Evolutionary conservation across 495 filamentous ascomycete species (phyloP).

Genomic region (Hyphodiscus hymeniophilus): DNA sequence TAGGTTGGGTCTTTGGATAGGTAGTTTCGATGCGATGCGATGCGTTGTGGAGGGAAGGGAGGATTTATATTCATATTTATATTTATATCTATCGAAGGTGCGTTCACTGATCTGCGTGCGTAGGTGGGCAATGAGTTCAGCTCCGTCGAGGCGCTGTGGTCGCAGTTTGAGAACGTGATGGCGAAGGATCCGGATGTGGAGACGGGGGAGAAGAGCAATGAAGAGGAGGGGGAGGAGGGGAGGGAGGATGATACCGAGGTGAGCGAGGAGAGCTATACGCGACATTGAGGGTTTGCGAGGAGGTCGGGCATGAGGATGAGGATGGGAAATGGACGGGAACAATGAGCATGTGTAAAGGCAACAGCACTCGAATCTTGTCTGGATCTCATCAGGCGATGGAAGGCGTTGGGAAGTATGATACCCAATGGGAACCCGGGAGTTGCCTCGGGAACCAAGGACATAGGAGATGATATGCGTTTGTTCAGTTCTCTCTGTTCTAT

Average conservation of each 20-base stretch:
- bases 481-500: slow-evolving; percentile 13
- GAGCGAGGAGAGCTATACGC: too few species aligned
- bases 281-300: slow-evolving; percentile 7
- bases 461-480: slow-evolving; percentile 9
- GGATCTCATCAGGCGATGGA: too few species aligned
- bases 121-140: slow-evolving; percentile 94
- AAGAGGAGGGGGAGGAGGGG: slow-evolving; percentile 17
- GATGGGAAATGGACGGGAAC: too few species aligned
- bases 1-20: too few species aligned
- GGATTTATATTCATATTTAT: too few species aligned
- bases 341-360: too few species aligned
- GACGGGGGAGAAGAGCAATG: slow-evolving; percentile 30
- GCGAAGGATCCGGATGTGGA: slow-evolving; percentile 54
- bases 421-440: slow-evolving; percentile 13
- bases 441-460: slow-evolving; percentile 1
- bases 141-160: slow-evolving; percentile 95
- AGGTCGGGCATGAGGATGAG: slow-evolving; percentile 1
- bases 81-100: too few species aligned
- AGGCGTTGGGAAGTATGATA: slow-evolving; percentile 23
- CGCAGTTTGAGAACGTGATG: slow-evolving; percentile 95
- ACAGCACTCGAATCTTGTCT: too few species aligned
- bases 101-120: too few species aligned
- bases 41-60: too few species aligned
- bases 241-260: slow-evolving; percentile 19
- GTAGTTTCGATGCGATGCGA: too few species aligned